These are phyloP conservation scores for Ulvella scutata DNA, from an alignment of 139 green algal species.

Conservation along the genomic window DNA sequence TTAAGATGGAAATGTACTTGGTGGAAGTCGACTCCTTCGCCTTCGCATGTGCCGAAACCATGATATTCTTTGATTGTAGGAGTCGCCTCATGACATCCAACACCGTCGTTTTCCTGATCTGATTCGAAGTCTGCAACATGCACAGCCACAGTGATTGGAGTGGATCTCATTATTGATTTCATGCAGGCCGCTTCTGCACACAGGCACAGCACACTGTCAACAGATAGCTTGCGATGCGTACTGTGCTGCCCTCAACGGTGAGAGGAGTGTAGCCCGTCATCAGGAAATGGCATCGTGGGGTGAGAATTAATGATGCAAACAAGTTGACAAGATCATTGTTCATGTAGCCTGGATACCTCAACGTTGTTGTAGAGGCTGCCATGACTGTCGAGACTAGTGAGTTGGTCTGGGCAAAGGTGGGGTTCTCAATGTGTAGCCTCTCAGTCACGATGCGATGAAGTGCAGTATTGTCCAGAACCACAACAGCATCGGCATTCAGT, in stretches of 20 bases:
- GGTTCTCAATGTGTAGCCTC: conserved; percentile 47
- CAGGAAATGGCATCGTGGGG: conserved; percentile 95
- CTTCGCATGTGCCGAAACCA: conserved; percentile 74
- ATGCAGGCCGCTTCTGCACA: background rate
- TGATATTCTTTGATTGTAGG: conserved; percentile 96
- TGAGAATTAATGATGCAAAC: conserved; percentile 86
- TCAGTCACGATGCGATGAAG: conserved; percentile 78
- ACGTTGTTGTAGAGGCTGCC: conserved; percentile 89
- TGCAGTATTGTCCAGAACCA: conserved; percentile 85
- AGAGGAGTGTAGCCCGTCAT: conserved; percentile 92
- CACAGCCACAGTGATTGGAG: background rate
- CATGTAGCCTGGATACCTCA: conserved; percentile 97
- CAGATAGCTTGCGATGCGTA: background rate
- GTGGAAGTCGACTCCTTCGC: conserved; percentile 48
- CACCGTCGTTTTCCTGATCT: conserved; percentile 82
- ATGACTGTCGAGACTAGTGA: conserved; percentile 94
- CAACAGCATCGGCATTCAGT: conserved; percentile 80
- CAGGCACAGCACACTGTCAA: background rate
- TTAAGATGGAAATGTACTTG: conserved; percentile 97
- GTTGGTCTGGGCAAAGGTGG: conserved; percentile 81
- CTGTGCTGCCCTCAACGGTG: conserved; percentile 42
- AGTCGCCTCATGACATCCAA: conserved; percentile 95
- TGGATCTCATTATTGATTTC: background rate
- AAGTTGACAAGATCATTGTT: conserved; percentile 97
- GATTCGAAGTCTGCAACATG: conserved; percentile 11